These are phyloP conservation scores for Solanum ahanhuiri DNA, from an alignment of 257 asterid species.

Conservation along the genomic window DNA sequence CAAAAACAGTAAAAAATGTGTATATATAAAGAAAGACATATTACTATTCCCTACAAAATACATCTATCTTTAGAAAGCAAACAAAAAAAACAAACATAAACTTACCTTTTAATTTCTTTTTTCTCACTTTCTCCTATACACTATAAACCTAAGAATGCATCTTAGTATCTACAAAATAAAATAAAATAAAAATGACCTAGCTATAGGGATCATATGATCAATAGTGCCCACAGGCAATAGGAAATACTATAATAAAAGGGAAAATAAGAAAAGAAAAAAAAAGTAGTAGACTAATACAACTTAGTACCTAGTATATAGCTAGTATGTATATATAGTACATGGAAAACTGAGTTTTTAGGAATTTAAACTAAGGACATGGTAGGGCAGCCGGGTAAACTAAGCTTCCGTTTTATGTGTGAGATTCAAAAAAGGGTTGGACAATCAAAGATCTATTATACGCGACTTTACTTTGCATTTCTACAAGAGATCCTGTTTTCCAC, in stretches of 20 bases:
- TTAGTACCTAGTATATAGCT: neutral
- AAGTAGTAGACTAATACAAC: neutral
- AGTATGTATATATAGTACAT: neutral
- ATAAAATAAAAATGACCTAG: neutral
- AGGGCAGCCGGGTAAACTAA: fast-evolving
- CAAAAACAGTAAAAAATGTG: slow-evolving; percentile 13
- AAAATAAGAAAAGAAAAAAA: neutral
- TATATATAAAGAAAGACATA: slow-evolving; percentile 12
- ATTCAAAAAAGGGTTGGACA: neutral
- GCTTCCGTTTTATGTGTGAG: neutral
- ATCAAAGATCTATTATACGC: neutral
- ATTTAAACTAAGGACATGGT: neutral
- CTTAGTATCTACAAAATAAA: neutral
- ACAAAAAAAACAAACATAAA: neutral
- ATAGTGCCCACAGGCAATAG: neutral
- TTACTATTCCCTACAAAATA: neutral
- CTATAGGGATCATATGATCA: neutral
- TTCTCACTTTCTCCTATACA: neutral
- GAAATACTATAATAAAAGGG: slow-evolving; percentile 1
- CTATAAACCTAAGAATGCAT: neutral
- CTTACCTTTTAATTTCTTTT: neutral
- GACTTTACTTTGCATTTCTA: neutral
- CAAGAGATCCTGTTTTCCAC: neutral
- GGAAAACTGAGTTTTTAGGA: slow-evolving; percentile 4
- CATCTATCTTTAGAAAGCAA: neutral